These are phyloP conservation scores for Abrus pulchellus DNA, from an alignment of 306 rosid species.

Conservation along the genomic window DNA sequence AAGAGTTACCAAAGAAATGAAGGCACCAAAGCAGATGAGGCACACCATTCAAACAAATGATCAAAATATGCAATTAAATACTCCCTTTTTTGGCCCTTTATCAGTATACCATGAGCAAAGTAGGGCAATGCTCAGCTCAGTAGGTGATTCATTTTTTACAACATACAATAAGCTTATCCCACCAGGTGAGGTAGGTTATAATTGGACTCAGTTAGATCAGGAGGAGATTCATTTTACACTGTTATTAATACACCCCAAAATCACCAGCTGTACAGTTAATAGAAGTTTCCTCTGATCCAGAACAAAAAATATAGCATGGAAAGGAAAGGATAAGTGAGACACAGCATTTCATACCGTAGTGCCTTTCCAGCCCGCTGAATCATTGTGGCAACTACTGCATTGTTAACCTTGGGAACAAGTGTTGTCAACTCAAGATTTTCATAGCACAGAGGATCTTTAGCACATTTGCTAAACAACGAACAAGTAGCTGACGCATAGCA, in stretches of 20 bases:
- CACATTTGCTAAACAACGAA: constrained; percentile 89
- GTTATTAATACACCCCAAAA: constrained; percentile 15
- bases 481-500: constrained; percentile 92
- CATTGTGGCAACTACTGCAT: constrained; percentile 95
- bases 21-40: constrained; percentile 12
- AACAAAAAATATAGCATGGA: constrained; percentile 24
- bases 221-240: constrained; percentile 21
- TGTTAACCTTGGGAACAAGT: constrained; percentile 88
- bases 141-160: not conserved
- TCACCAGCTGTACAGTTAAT: too few species aligned
- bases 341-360: constrained; percentile 66
- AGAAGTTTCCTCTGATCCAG: too few species aligned
- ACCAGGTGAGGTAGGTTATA: too few species aligned
- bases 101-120: not conserved
- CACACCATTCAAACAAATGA: constrained; percentile 38
- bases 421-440: constrained; percentile 85
- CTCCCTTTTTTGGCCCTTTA: not conserved
- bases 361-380: constrained; percentile 94
- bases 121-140: constrained; percentile 18
- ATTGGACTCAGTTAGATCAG: not conserved
- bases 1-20: not conserved
- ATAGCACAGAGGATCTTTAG: constrained; percentile 91
- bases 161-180: too few species aligned
- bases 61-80: constrained; percentile 18
- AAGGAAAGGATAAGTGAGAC: constrained; percentile 27